Conservation (phyloP, 2,329 filamentous ascomycete species). For the Lasiodiplodia sp. region DNA sequence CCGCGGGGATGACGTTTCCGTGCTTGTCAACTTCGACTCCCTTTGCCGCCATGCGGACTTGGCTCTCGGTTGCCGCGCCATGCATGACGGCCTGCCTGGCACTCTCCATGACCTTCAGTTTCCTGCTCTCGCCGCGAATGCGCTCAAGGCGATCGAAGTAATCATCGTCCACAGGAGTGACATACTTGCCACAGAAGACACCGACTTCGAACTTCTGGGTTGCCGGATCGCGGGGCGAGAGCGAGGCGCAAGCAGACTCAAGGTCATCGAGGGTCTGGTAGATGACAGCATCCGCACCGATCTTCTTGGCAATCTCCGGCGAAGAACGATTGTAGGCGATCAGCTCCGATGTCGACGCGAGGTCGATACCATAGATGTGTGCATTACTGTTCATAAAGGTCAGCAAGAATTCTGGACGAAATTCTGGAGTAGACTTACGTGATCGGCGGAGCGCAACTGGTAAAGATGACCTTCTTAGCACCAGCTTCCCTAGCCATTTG, state of each 20-base stretch:
- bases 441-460: slow-evolving; percentile 81
- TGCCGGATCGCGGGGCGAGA: slow-evolving; percentile 65
- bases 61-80: slow-evolving; percentile 66
- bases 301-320: slow-evolving; percentile 68
- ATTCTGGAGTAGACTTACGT: slow-evolving; percentile 52
- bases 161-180: slow-evolving; percentile 77
- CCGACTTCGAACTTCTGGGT: slow-evolving; percentile 82
- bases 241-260: slow-evolving; percentile 77
- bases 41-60: slow-evolving; percentile 69
- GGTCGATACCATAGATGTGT: slow-evolving; percentile 85
- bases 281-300: slow-evolving; percentile 78
- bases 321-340: slow-evolving; percentile 73
- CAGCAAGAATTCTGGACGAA: neutral
- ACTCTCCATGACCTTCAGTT: slow-evolving; percentile 70
- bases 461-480: slow-evolving; percentile 82
- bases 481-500: slow-evolving; percentile 85
- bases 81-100: slow-evolving; percentile 71
- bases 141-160: slow-evolving; percentile 85
- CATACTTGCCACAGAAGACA: slow-evolving; percentile 88
- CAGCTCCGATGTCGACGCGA: slow-evolving; percentile 74
- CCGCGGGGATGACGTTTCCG: slow-evolving; percentile 64
- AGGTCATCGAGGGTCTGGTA: slow-evolving; percentile 81
- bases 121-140: slow-evolving; percentile 73
- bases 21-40: slow-evolving; percentile 64
- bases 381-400: slow-evolving; percentile 61